Conservation (phyloP, 305 asterid genomes). For the Nicotiana rustica region DNA sequence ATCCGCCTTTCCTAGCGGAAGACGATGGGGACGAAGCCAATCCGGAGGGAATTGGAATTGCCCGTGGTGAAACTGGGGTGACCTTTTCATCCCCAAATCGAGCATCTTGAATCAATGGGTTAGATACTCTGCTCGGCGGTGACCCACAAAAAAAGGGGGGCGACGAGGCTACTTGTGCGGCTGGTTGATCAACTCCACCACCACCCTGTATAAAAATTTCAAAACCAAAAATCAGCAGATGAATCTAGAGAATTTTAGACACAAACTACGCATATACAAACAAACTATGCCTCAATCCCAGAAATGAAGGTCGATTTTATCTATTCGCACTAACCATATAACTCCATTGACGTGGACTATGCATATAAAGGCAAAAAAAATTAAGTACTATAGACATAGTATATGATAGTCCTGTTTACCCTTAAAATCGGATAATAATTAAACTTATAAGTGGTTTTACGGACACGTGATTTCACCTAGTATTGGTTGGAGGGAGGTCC, state of each 20-base stretch:
- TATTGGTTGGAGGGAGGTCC: too few species aligned
- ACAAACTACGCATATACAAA: background rate
- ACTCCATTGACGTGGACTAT: too few species aligned
- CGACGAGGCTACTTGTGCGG: conserved; percentile 73
- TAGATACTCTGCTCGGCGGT: conserved; percentile 99
- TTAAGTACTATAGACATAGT: too few species aligned
- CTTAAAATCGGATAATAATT: too few species aligned
- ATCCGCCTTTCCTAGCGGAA: conserved; percentile 72
- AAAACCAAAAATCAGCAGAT: background rate
- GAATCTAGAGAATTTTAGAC: background rate
- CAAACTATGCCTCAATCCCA: background rate
- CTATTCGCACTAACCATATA: too few species aligned
- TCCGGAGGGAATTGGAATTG: conserved; percentile 63
- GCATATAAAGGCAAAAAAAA: too few species aligned
- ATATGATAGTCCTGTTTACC: too few species aligned
- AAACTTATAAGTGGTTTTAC: too few species aligned
- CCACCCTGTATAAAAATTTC: conserved; percentile 57
- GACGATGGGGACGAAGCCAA: conserved; percentile 54
- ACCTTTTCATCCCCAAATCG: conserved; percentile 76
- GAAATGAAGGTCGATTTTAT: too few species aligned
- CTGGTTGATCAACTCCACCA: conserved; percentile 53
- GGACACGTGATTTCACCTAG: too few species aligned
- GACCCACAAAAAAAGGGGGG: conserved; percentile 99
- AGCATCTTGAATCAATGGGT: conserved; percentile 92
- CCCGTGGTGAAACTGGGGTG: conserved; percentile 66